Percentiles rank a stretch among this genome's conserved stretches.
phyloP scores from a whole-genome alignment of 306 rosid species.

The Cucurbita maxima region DNA sequence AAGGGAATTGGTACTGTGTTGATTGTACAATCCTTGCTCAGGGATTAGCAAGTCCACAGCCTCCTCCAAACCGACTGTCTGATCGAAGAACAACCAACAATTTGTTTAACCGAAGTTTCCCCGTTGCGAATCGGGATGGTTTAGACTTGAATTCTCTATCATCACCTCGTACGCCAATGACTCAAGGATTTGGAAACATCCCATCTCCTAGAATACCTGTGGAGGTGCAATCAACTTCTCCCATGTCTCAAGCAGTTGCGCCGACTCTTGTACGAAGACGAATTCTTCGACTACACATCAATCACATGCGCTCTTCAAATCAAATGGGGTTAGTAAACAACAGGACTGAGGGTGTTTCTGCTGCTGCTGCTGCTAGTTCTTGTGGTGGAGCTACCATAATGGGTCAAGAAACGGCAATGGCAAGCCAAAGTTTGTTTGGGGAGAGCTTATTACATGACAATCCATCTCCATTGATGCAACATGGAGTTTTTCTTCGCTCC shows the following conservation, averaged over 20 bases:
- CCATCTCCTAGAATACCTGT: constrained; percentile 54
- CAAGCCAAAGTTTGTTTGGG: constrained; percentile 46
- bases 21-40: constrained; percentile 66
- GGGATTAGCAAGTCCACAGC: constrained; percentile 58
- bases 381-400: constrained; percentile 16
- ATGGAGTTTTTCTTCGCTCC: constrained; percentile 21
- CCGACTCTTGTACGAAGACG: constrained; percentile 78
- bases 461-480: constrained; percentile 28
- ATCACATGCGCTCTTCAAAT: constrained; percentile 37
- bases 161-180: constrained; percentile 33
- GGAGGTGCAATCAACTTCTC: constrained; percentile 43
- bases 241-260: constrained; percentile 57
- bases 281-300: constrained; percentile 64
- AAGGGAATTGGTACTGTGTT: constrained; percentile 86
- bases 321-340: constrained; percentile 30
- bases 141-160: constrained; percentile 62
- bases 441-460: constrained; percentile 44
- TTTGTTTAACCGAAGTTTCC: constrained; percentile 34
- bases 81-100: constrained; percentile 42
- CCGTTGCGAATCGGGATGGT: constrained; percentile 33
- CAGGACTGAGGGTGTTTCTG: constrained; percentile 33
- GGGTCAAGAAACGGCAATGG: constrained; percentile 32
- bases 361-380: constrained; percentile 18
- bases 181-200: constrained; percentile 46
- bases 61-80: constrained; percentile 30